Percentiles rank a stretch among this genome's conserved stretches.
Conservation (phyloP, 2,329 filamentous ascomycete genomes). For the Exophiala oligosperma region DNA sequence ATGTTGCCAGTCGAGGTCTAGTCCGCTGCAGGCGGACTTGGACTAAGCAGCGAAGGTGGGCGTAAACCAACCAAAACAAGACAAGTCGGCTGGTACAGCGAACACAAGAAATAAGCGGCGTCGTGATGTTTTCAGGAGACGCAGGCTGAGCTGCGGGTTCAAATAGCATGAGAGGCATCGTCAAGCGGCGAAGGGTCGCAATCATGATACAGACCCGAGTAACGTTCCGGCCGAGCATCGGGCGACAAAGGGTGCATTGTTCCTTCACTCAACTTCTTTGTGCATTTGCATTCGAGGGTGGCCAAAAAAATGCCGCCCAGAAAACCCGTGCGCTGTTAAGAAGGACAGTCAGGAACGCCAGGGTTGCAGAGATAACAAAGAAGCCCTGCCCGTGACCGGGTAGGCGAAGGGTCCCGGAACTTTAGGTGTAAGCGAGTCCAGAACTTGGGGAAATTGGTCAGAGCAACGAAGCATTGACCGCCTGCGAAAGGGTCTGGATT, state of each 20-base stretch:
- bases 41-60: slow-evolving; percentile 4
- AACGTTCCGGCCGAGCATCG: neutral
- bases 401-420: too few relatives aligned
- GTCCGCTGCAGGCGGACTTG: neutral
- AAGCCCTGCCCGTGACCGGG: neutral
- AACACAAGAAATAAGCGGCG: too few relatives aligned
- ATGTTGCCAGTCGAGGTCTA: slow-evolving; percentile 6
- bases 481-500: neutral
- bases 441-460: too few relatives aligned
- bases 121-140: neutral
- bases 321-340: neutral
- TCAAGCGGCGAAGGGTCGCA: neutral
- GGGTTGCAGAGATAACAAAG: neutral
- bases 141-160: neutral
- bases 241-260: neutral
- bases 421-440: too few relatives aligned
- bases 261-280: neutral
- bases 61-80: slow-evolving; percentile 13
- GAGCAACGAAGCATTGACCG: neutral
- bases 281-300: neutral
- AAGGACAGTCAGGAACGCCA: neutral
- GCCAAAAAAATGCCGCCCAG: neutral
- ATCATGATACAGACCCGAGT: neutral
- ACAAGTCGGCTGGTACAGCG: slow-evolving; percentile 7
- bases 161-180: neutral